Conservation (phyloP, 495 filamentous ascomycete species). For the Neurospora sp. region DNA sequence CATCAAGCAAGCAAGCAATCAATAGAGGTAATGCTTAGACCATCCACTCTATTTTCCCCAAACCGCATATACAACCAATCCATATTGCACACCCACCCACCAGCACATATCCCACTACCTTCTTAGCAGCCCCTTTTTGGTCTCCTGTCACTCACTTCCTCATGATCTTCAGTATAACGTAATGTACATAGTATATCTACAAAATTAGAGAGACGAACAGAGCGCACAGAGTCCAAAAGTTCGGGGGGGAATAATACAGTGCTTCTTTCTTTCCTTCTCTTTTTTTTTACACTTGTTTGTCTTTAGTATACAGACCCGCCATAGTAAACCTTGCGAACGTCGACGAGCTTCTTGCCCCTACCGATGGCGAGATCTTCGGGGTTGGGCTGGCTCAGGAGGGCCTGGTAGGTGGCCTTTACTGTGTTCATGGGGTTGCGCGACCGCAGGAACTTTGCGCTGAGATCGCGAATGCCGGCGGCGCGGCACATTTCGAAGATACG, state of each 20-base stretch:
- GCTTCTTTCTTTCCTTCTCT: neutral
- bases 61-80: neutral
- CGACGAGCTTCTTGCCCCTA: constrained; percentile 85
- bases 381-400: constrained; percentile 67
- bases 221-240: neutral
- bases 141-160: neutral
- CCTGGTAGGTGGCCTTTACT: constrained; percentile 78
- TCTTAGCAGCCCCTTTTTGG: neutral
- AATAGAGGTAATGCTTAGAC: too few relatives aligned
- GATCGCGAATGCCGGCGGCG: constrained; percentile 70
- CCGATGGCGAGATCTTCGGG: constrained; percentile 83
- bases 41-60: neutral
- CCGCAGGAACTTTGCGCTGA: constrained; percentile 67
- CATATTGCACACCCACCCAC: neutral
- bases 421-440: constrained; percentile 93
- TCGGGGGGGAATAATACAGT: neutral
- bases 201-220: neutral
- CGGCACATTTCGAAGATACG: constrained; percentile 89
- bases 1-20: neutral
- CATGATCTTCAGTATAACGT: neutral
- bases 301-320: constrained; percentile 53
- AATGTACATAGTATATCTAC: neutral
- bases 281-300: neutral
- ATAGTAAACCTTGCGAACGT: constrained; percentile 96
- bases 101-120: neutral